These are phyloP conservation scores for Lentinula sp. DNA, from an alignment of 768 basidiomycete species.

Conservation along the genomic window DNA sequence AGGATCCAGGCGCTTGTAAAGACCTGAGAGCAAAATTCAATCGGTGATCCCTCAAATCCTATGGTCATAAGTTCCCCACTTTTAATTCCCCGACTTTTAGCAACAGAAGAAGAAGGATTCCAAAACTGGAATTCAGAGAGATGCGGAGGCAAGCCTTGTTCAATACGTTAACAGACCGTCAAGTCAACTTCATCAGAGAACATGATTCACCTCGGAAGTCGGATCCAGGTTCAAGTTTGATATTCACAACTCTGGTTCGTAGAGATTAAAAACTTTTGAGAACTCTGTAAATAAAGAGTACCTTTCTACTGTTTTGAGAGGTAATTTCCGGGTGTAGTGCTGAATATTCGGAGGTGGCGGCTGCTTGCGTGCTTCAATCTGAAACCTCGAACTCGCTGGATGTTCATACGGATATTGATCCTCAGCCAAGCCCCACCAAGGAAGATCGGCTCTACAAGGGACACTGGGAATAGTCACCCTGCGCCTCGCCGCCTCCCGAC, in stretches of 20 bases:
- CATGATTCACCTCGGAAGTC: constrained; percentile 53
- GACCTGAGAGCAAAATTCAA: constrained; percentile 23
- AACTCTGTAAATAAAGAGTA: not conserved
- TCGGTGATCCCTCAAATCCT: not conserved
- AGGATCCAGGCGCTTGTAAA: constrained; percentile 52
- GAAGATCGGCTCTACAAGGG: constrained; percentile 15
- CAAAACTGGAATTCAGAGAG: constrained; percentile 55
- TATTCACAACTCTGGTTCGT: constrained; percentile 43
- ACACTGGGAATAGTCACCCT: constrained; percentile 13
- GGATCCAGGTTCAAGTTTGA: constrained; percentile 52
- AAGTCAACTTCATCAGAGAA: not conserved
- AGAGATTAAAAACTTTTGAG: not conserved
- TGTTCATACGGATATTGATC: constrained; percentile 23
- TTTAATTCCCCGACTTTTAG: constrained; percentile 17
- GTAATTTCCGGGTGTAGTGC: constrained; percentile 1
- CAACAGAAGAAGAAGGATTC: constrained; percentile 56
- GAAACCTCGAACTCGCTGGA: constrained; percentile 27
- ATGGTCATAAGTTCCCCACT: not conserved
- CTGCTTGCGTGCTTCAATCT: not conserved
- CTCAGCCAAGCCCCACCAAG: constrained; percentile 25
- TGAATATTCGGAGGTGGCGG: not conserved
- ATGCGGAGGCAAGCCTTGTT: constrained; percentile 34
- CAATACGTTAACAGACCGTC: not conserved
- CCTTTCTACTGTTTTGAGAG: not conserved
- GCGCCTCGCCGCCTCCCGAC: constrained; percentile 4